Base-by-base conservation (phyloP, 345 rosid genomes). In the Citrus trifoliata region DNA sequence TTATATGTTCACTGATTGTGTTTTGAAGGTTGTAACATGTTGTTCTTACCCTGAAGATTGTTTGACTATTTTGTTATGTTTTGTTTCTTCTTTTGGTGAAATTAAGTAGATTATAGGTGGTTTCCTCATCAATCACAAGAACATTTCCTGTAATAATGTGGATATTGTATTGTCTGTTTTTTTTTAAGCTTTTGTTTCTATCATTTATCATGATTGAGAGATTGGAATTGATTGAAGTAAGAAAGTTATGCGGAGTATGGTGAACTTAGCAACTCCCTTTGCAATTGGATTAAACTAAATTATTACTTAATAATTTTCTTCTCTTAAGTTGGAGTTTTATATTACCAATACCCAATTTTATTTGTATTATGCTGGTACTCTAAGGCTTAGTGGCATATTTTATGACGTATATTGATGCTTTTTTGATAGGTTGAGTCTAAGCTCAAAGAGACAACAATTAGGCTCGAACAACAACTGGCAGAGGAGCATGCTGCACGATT, bases 401-500 rank as follows among this genome's bases (percentile, higher is more conserved):
- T 13, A 8, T 13, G 46, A 25, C 10, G 67, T 33, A 61, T 7
- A 4, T 28, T 13, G 10, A 64, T 64, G 21, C 25, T 73, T 48
- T 46, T 27, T 71, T 5, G 30, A 6, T 35, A 95, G 99, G 92
- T 92, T 60, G 98, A 93, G 87, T 80, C 82, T 37, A 95, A 90
- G 88, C 94, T 95, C 76, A 86, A 79, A 64, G 98, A 93, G 83
- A 85, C 93, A 10, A 87, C 95, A 2, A 72, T 30, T 8, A 87
- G 87, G 83, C 89, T 95, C 25, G 97, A 95, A 80, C 92, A 78
- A 68, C 90, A 90, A 79, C 62, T 95, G 67, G 91, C 90, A 3
- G 95, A 88, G 77, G 98, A 95, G 83, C 94, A 92, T 79, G 95
- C 91, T 4, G 95, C 94, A 7, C 83, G 97, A 76, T 82, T 88